Percentiles rank a stretch among this genome's conserved stretches.
Conservation (phyloP, 768 basidiomycete species). For the Coprinopsis cinerea region DNA sequence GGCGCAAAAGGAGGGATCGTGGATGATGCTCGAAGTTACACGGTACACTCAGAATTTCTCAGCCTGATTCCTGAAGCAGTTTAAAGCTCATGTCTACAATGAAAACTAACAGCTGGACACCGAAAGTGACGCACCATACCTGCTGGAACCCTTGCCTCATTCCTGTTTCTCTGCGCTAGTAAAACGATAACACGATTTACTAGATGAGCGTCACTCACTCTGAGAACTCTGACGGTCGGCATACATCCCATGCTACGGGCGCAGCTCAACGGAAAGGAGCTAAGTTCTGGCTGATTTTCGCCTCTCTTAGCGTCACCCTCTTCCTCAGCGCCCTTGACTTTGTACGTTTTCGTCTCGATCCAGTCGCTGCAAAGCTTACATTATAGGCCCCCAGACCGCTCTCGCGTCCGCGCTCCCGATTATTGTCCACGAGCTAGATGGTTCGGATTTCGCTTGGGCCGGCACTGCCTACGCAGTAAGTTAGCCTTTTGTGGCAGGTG, state of each 20-base stretch:
- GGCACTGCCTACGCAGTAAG: slow-evolving; percentile 30
- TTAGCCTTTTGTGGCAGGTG: background rate
- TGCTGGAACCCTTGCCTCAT: too few relatives aligned
- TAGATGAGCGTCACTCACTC: background rate
- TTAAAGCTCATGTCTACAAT: too few relatives aligned
- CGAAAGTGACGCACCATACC: too few relatives aligned
- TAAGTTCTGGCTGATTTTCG: slow-evolving; percentile 1
- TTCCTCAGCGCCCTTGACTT: slow-evolving; percentile 2
- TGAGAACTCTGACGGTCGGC: background rate
- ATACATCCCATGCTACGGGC: background rate
- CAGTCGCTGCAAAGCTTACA: background rate
- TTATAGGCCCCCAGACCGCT: too few relatives aligned
- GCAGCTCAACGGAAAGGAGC: background rate
- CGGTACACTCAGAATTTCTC: too few relatives aligned
- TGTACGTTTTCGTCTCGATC: background rate
- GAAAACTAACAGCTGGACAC: too few relatives aligned
- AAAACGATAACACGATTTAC: too few relatives aligned
- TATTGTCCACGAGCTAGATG: slow-evolving; percentile 25
- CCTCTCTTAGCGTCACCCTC: background rate
- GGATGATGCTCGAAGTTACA: too few relatives aligned
- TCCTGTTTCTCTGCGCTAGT: too few relatives aligned
- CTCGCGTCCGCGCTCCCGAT: slow-evolving; percentile 21
- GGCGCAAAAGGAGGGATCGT: too few relatives aligned
- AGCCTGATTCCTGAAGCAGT: too few relatives aligned
- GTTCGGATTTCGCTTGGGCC: slow-evolving; percentile 38